These are phyloP conservation scores for Triticum urartu DNA, from an alignment of 176 grass and related monocot genomes.

Conservation along the genomic window DNA sequence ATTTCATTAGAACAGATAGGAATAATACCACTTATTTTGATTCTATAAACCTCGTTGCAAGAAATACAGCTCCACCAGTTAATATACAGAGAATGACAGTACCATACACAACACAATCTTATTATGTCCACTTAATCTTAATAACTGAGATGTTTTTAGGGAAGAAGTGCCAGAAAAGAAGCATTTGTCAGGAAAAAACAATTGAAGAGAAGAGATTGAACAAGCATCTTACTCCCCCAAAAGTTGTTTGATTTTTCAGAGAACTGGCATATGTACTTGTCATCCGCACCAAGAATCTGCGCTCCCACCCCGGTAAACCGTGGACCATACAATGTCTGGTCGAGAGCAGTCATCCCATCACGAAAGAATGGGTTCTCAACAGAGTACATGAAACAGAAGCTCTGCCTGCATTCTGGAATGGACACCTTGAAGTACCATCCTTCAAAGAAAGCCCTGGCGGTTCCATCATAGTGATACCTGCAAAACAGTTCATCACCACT, in stretches of 20 bases:
- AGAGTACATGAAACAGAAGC: constrained; percentile 97
- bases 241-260: constrained; percentile 83
- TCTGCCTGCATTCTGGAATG: constrained; percentile 70
- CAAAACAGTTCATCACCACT: not conserved
- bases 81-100: not conserved
- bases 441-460: constrained; percentile 70
- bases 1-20: not conserved
- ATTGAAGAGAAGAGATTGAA: not conserved
- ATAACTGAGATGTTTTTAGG: not conserved
- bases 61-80: not conserved
- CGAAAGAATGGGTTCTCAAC: constrained; percentile 79
- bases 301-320: constrained; percentile 83
- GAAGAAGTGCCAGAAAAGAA: not conserved
- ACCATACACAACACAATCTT: not conserved
- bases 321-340: constrained; percentile 44
- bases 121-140: not conserved
- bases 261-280: constrained; percentile 96
- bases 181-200: not conserved
- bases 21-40: not conserved
- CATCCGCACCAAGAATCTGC: constrained; percentile 79
- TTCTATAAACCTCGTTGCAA: not conserved
- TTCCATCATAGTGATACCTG: constrained; percentile 92
- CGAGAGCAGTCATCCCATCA: constrained; percentile 66
- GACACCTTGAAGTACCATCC: constrained; percentile 97
- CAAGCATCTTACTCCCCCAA: constrained; percentile 82